Percentiles rank a stretch among this genome's conserved stretches.
Conservation (phyloP, 2,329 filamentous ascomycete species). For the Plectosphaerella plurivora region DNA sequence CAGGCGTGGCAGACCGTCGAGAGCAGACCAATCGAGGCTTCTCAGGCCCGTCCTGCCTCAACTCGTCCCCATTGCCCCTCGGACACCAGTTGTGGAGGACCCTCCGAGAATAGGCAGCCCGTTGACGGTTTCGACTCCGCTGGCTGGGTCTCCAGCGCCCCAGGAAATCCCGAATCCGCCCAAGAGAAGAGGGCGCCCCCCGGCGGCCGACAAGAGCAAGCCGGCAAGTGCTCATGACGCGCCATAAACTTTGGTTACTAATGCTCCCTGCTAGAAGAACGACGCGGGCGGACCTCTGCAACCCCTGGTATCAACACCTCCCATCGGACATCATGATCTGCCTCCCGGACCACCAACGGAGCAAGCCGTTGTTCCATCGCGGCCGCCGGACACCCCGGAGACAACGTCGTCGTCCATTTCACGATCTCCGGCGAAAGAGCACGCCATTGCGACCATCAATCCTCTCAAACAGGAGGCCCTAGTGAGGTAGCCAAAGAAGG, state of each 20-base stretch:
- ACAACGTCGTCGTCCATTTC: neutral
- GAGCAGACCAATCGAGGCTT: slow-evolving; percentile 33
- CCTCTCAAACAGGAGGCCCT: neutral
- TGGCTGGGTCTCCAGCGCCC: neutral
- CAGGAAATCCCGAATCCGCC: neutral
- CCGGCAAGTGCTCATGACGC: slow-evolving; percentile 2
- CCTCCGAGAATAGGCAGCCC: neutral
- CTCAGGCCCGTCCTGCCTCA: slow-evolving; percentile 25
- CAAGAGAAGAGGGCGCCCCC: slow-evolving; percentile 1
- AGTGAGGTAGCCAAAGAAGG: neutral
- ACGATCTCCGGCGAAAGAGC: slow-evolving; percentile 2
- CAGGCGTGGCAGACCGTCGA: slow-evolving; percentile 40
- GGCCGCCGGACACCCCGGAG: neutral
- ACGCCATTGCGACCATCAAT: neutral
- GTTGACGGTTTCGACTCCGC: neutral
- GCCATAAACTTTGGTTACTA: neutral
- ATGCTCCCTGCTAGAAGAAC: neutral
- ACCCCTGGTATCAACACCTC: neutral
- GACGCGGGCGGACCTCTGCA: neutral
- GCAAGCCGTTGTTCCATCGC: neutral
- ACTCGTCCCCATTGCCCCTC: slow-evolving; percentile 21
- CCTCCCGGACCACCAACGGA: neutral
- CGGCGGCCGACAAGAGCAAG: slow-evolving; percentile 1
- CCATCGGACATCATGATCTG: neutral
- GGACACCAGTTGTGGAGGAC: neutral